Evolutionary conservation across 805 yeast genomes (phyloP).

Genomic region (Candida qinlingensis): DNA sequence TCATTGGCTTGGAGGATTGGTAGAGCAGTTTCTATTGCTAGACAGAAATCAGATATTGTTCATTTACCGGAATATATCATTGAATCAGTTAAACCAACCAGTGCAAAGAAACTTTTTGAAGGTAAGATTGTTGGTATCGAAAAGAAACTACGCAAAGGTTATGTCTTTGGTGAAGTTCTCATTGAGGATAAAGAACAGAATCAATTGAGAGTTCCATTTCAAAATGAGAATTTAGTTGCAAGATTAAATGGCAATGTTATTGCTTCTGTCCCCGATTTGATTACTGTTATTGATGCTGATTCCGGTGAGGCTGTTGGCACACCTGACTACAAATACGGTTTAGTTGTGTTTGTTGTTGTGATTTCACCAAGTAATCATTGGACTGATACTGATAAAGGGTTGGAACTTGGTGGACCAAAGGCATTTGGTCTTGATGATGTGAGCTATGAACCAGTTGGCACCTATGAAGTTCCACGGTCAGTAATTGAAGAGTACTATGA

Average conservation of each 20-base stretch:
- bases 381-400: slow-evolving; percentile 28
- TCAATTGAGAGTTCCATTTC: slow-evolving; percentile 36
- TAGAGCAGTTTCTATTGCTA: slow-evolving; percentile 35
- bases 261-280: slow-evolving; percentile 42
- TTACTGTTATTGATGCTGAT: slow-evolving; percentile 37
- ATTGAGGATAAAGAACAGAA: slow-evolving; percentile 22
- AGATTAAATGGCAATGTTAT: slow-evolving; percentile 26
- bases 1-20: slow-evolving; percentile 45
- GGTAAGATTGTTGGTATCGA: slow-evolving; percentile 43
- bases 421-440: slow-evolving; percentile 27
- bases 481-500: slow-evolving; percentile 32
- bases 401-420: slow-evolving; percentile 38
- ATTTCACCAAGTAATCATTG: slow-evolving; percentile 31
- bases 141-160: slow-evolving; percentile 36
- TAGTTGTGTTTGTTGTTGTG: slow-evolving; percentile 39
- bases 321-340: slow-evolving; percentile 42
- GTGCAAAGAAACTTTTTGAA: slow-evolving; percentile 27
- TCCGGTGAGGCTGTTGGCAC: slow-evolving; percentile 44
- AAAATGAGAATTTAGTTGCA: slow-evolving; percentile 41
- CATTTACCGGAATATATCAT: slow-evolving; percentile 31
- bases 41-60: slow-evolving; percentile 33
- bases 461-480: slow-evolving; percentile 30
- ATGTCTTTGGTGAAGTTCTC: slow-evolving; percentile 40
- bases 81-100: slow-evolving; percentile 32
- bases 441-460: slow-evolving; percentile 33